Conservation (phyloP, 495 filamentous ascomycete species). For the Penicillium nucicola region DNA sequence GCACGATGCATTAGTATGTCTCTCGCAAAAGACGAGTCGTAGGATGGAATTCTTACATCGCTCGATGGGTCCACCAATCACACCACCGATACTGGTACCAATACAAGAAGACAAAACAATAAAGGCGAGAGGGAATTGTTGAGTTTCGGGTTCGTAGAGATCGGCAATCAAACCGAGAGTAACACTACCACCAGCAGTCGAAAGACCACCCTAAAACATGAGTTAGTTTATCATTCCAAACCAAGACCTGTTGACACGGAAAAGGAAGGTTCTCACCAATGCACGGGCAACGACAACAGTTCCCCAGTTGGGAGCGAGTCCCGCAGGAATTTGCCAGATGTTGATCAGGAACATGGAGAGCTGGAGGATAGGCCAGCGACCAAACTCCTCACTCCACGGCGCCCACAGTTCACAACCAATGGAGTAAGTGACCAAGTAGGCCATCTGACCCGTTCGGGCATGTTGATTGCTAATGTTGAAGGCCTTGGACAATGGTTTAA, state of each 20-base stretch:
- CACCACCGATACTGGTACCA: conserved; percentile 70
- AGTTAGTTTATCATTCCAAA: conserved; percentile 3
- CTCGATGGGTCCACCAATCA: conserved; percentile 74
- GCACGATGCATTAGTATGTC: background rate
- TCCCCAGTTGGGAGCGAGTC: conserved; percentile 64
- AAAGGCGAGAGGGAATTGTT: conserved; percentile 62
- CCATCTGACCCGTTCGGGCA: conserved; percentile 61
- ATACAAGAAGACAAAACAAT: conserved; percentile 72
- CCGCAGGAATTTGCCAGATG: conserved; percentile 68
- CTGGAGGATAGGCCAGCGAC: conserved; percentile 69
- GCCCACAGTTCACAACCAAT: conserved; percentile 82
- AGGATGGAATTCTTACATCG: conserved; percentile 33
- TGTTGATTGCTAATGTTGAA: conserved; percentile 61
- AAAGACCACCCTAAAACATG: conserved; percentile 31
- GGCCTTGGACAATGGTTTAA: conserved; percentile 54
- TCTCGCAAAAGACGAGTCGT: background rate
- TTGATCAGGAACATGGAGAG: conserved; percentile 67
- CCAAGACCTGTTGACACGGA: background rate
- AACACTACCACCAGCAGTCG: conserved; percentile 73
- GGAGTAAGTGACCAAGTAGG: conserved; percentile 70
- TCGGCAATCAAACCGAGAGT: conserved; percentile 79
- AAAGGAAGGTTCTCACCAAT: conserved; percentile 37
- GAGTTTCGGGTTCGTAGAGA: conserved; percentile 66
- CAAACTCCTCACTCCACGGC: conserved; percentile 75
- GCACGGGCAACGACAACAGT: conserved; percentile 61